Evolutionary conservation across 2,329 filamentous ascomycete species (phyloP), one percentile per base, ranked within the genome.

Genomic region (Aspergillus hortae): DNA sequence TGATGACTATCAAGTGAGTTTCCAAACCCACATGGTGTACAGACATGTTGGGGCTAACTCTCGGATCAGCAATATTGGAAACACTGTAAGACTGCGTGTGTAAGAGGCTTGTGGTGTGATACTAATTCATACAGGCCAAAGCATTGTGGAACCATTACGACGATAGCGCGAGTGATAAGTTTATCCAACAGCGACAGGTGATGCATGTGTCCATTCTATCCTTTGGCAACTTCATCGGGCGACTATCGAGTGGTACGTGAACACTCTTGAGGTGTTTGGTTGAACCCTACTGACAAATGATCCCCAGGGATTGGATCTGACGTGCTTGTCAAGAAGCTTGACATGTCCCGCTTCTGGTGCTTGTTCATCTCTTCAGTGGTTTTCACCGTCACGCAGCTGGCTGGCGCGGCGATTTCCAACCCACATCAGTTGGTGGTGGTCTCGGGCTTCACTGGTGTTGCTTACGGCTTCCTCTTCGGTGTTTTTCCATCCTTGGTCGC

Each of bases 121-220:
- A 25, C 30, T 51, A 52, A 57, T 49, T 10, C 30, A 38, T 38
- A 21, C 58, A 79, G 76, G 76, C 79, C 53, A 89, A 90, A 66
- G 90, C 91, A 2, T 79, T 99, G 1, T 97, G 94, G 94, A 86
- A 84, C 55, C 83, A 90, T 64, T 95, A 87, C 67, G 90, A 96
- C 63, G 80, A 86, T 57, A 84, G 82, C 1, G 86, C 88, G 2
- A 80, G 81, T 54, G 79, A 88, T 41, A 82, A 86, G 46, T 92
- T 91, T 61, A 87, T 99, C 47, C 83, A 90, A 46, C 81, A 87
- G 52, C 84, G 84, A 45, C 94, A 97, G 70, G 86, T 95, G 55
- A 84, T 95, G 77, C 92, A 99, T 65, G 94, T 99, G 9, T 95
- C 90, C 2, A 90, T 95, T 48, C 78, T 99, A n/a, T 97, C 92